A percentile compares a stretch with the other conserved stretches of the same genome.
phyloP scores from a whole-genome alignment of 306 rosid genomes.

The Begonia masoniana region DNA sequence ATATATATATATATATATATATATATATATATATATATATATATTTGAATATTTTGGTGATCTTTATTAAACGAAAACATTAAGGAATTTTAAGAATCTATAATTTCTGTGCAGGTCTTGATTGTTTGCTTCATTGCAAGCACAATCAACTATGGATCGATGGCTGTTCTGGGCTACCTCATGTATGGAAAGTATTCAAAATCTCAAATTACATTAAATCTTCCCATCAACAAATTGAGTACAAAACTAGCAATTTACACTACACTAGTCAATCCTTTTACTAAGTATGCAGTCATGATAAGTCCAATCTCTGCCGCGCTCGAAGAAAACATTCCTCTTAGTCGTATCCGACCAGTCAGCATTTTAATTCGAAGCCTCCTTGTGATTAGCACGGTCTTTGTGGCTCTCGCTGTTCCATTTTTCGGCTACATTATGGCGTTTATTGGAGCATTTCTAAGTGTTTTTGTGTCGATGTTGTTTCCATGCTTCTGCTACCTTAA shows the following conservation, averaged over 20 bases:
- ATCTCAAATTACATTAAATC: conserved; percentile 59
- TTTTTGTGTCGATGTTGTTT: conserved; percentile 26
- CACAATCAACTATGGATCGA: conserved; percentile 39
- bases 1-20: too few species aligned
- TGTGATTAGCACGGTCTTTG: conserved; percentile 29
- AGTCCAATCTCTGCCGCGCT: conserved; percentile 47
- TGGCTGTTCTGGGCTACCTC: conserved; percentile 41
- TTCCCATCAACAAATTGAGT: conserved; percentile 29
- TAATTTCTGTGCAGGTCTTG: conserved; percentile 32
- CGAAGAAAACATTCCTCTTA: conserved; percentile 23
- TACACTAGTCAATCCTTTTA: conserved; percentile 46
- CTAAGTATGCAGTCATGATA: conserved; percentile 47
- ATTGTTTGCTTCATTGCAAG: conserved; percentile 36
- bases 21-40: too few species aligned
- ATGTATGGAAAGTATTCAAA: conserved; percentile 40
- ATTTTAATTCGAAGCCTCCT: conserved; percentile 38
- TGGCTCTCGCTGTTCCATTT: conserved; percentile 47
- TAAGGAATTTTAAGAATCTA: too few species aligned
- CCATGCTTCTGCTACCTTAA: conserved; percentile 64
- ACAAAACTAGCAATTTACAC: conserved; percentile 47
- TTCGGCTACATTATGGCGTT: conserved; percentile 56
- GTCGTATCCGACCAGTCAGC: conserved; percentile 2
- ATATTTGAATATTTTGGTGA: too few species aligned
- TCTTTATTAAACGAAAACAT: too few species aligned
- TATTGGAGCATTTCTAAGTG: conserved; percentile 41